Evolutionary conservation across 768 basidiomycete genomes (phyloP).

Genomic region (Albatrellus ellisii): DNA sequence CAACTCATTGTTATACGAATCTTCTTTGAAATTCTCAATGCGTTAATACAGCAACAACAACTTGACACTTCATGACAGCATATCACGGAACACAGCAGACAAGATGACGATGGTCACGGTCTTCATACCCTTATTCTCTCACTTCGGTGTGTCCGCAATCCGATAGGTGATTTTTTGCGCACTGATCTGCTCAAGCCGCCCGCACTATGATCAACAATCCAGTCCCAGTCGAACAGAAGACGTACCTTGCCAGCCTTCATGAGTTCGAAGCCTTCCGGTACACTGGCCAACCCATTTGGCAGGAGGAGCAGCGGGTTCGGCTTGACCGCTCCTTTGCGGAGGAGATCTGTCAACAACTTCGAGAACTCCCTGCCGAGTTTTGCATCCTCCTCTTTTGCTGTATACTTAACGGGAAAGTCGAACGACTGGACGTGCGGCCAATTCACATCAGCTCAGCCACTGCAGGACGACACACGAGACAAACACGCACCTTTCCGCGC

Average conservation of each 20-base stretch:
- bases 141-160: neutral
- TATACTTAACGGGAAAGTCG: constrained; percentile 14
- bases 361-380: neutral
- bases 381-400: neutral
- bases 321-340: constrained; percentile 13
- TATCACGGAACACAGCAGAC: too few relatives aligned
- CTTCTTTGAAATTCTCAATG: too few relatives aligned
- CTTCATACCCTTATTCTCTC: neutral
- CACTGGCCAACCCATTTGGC: constrained; percentile 15
- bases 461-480: too few relatives aligned
- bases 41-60: too few relatives aligned
- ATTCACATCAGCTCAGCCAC: neutral
- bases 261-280: constrained; percentile 11
- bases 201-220: neutral
- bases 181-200: neutral
- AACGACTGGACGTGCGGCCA: neutral
- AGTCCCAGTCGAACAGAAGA: neutral
- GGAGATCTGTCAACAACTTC: constrained; percentile 11
- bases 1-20: too few relatives aligned
- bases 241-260: neutral
- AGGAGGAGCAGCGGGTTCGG: constrained; percentile 16
- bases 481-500: neutral
- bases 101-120: too few relatives aligned
- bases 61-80: too few relatives aligned
- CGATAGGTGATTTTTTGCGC: constrained; percentile 1